Conservation (phyloP, 2,329 filamentous ascomycete species). For the Aspergillus calidoustus region DNA sequence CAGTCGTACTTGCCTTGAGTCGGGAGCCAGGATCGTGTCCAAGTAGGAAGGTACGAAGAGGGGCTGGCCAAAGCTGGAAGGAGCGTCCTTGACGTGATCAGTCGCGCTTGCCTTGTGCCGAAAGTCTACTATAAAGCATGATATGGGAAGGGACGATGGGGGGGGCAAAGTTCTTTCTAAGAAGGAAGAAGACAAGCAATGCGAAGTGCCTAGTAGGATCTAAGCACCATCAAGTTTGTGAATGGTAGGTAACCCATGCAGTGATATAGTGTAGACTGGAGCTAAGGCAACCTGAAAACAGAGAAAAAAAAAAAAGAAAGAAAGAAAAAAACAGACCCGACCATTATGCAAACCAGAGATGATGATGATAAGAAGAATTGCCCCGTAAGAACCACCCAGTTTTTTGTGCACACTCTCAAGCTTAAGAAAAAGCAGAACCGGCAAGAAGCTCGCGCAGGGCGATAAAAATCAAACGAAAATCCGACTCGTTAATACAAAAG, state of each 20-base stretch:
- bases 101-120: background rate
- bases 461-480: conserved; percentile 2
- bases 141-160: background rate
- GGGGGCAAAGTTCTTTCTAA: background rate
- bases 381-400: conserved; percentile 12
- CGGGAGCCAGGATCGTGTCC: background rate
- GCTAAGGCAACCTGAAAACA: conserved; percentile 5
- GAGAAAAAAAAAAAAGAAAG: background rate
- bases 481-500: conserved; percentile 4
- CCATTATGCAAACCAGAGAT: conserved; percentile 23
- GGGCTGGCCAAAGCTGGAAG: background rate
- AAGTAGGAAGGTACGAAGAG: background rate
- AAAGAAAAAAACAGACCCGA: conserved; percentile 14
- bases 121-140: too few relatives aligned
- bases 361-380: background rate
- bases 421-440: background rate
- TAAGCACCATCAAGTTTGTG: background rate
- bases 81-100: background rate
- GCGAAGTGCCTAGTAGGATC: background rate
- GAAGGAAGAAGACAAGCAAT: background rate
- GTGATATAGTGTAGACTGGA: background rate
- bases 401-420: conserved; percentile 1
- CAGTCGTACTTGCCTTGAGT: background rate
- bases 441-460: background rate
- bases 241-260: background rate